Base-by-base conservation (phyloP, 257 asterid genomes). In the Cynanchum wilfordii region DNA sequence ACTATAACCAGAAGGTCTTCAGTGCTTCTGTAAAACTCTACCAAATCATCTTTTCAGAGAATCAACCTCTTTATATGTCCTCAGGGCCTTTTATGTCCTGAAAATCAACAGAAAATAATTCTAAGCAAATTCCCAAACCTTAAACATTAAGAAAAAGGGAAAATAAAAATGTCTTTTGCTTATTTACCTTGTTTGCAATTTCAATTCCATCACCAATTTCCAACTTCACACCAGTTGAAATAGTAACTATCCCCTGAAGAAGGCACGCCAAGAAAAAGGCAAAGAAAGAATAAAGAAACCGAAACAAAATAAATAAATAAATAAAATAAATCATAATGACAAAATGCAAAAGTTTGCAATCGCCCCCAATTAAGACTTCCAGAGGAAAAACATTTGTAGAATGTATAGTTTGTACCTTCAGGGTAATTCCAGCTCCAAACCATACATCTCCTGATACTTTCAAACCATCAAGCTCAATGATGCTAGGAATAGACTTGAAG, bases 401-500 rank as follows among this genome's bases (percentile, higher is more conserved):
- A 40, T 57, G 50, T 42, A 42, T 42, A 42, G 51, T 22, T 11
- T 1, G 71, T 84, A 95, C 98, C 99, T 95, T 95, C 70, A 95
- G 82, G 77, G 79, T 79, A 67, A 95, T 57, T 68, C 85, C 85
- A 82, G 91, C 79, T 82, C 97, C 99, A 80, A 95, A 92, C 87
- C 92, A 90, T 52, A 92, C 97, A 64, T 95, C 96, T 24, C 98
- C 98, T 0, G 86, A 63, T 81, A 95, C 98, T 89, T 95, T 95
- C 87, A 95, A 79, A 90, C 89, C 83, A 68, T 89, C 98, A 66
- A 95, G 88, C 17, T 87, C 96, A 65, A 95, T 82, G 80, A 95
- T 95, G 86, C 99, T 95, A 71, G 99, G 97, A 69, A 92, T 95
- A 44, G 98, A 86, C 86, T 95, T 89, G 85, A 95, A 95, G 66